A percentile compares a stretch with the other conserved stretches of the same genome.
These are phyloP conservation scores for Arabis hirsuta DNA, from an alignment of 345 rosid species.

Conservation along the genomic window DNA sequence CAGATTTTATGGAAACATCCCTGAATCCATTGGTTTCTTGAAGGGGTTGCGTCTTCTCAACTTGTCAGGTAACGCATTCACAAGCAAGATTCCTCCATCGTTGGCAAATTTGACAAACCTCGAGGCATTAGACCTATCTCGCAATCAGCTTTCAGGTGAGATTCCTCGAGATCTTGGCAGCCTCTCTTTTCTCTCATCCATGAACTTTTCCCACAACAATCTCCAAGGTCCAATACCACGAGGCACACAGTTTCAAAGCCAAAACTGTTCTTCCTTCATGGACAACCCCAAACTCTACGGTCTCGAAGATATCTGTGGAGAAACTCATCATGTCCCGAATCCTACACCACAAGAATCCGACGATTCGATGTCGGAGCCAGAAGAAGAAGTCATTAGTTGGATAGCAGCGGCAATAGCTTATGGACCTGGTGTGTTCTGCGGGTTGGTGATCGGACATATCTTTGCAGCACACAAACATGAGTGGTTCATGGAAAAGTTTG, in stretches of 20 bases:
- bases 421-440: slow-evolving; percentile 7
- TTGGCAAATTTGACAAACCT: slow-evolving; percentile 18
- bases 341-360: not conserved
- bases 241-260: slow-evolving; percentile 28
- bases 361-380: not conserved
- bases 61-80: slow-evolving; percentile 30
- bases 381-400: slow-evolving; percentile 17
- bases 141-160: slow-evolving; percentile 8
- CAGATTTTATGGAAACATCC: not conserved
- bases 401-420: slow-evolving; percentile 19
- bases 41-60: slow-evolving; percentile 21
- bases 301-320: not conserved
- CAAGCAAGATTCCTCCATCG: slow-evolving; percentile 1
- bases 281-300: slow-evolving; percentile 1
- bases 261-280: slow-evolving; percentile 14
- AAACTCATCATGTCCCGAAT: not conserved
- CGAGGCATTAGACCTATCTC: slow-evolving; percentile 21
- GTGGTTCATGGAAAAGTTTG: slow-evolving; percentile 5
- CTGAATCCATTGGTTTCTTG: slow-evolving; percentile 13
- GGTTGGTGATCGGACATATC: slow-evolving; percentile 13
- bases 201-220: slow-evolving; percentile 17
- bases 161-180: slow-evolving; percentile 19
- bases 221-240: slow-evolving; percentile 26
- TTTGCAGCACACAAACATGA: slow-evolving; percentile 10
- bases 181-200: slow-evolving; percentile 4